Evolutionary conservation across 2,329 filamentous ascomycete genomes (phyloP).

Genomic region (Clarireedia hainanense): DNA sequence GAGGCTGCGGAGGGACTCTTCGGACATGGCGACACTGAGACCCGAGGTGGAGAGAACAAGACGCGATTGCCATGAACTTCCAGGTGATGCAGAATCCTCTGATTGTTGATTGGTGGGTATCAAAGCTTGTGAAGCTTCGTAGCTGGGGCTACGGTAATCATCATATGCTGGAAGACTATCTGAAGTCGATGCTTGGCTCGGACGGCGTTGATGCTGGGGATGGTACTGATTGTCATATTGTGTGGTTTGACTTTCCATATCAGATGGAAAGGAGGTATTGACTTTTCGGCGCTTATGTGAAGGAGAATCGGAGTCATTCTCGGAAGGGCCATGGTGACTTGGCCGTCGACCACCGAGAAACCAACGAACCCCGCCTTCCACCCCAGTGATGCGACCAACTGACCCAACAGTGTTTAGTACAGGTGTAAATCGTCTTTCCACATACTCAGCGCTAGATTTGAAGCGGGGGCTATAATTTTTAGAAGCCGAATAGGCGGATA

Average conservation of each 20-base stretch:
- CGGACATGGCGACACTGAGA: conserved; percentile 83
- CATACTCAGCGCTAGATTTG: conserved; percentile 81
- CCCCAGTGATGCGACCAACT: conserved; percentile 76
- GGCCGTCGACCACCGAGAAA: conserved; percentile 54
- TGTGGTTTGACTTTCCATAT: conserved; percentile 20
- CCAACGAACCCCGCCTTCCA: conserved; percentile 80
- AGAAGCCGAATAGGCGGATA: conserved; percentile 76
- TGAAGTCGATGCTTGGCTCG: conserved; percentile 37
- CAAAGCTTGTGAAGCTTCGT: conserved; percentile 50
- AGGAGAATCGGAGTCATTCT: conserved; percentile 38
- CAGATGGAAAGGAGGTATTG: conserved; percentile 33
- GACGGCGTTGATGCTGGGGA: conserved; percentile 23
- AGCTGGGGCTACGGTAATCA: conserved; percentile 65
- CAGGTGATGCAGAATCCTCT: conserved; percentile 22
- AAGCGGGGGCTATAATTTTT: conserved; percentile 89
- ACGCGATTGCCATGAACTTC: conserved; percentile 64
- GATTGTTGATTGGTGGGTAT: conserved; percentile 26
- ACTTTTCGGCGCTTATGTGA: conserved; percentile 54
- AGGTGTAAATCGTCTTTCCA: conserved; percentile 81
- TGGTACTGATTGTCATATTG: conserved; percentile 26
- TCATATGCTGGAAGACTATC: conserved; percentile 82
- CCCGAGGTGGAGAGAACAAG: conserved; percentile 87
- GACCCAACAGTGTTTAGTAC: conserved; percentile 80
- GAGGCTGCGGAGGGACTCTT: conserved; percentile 75
- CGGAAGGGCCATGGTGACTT: conserved; percentile 30